Evolutionary conservation across 495 filamentous ascomycete genomes (phyloP).

Genomic region (Hyaloscypha finlandica): DNA sequence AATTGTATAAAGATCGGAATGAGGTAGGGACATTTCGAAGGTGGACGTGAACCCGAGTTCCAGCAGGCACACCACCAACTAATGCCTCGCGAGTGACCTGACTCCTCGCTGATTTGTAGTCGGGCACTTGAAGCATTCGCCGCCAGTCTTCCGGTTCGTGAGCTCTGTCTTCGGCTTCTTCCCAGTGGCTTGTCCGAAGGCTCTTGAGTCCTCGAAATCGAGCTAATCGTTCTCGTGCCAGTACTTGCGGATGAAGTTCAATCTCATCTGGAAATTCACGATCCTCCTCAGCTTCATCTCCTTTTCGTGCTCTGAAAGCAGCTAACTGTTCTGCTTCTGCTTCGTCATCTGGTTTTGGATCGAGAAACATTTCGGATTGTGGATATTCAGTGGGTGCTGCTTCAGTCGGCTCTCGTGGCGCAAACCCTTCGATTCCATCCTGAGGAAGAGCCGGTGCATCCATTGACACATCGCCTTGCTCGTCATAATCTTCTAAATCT

Average conservation of each 20-base stretch:
- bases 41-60: constrained; percentile 78
- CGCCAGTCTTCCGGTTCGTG: constrained; percentile 89
- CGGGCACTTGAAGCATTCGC: constrained; percentile 75
- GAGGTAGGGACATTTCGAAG: constrained; percentile 69
- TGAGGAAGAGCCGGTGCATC: constrained; percentile 58
- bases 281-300: constrained; percentile 81
- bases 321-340: constrained; percentile 76
- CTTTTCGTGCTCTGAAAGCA: constrained; percentile 74
- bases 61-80: constrained; percentile 79
- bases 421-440: constrained; percentile 77
- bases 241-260: constrained; percentile 84
- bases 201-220: constrained; percentile 91
- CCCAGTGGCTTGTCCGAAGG: constrained; percentile 81
- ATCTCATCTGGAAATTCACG: constrained; percentile 97
- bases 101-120: constrained; percentile 82
- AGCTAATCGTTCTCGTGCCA: constrained; percentile 80
- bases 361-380: constrained; percentile 87
- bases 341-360: constrained; percentile 78
- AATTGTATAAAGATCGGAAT: constrained; percentile 53
- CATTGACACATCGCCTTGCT: constrained; percentile 50
- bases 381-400: constrained; percentile 80
- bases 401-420: constrained; percentile 71
- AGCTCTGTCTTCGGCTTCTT: constrained; percentile 79
- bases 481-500: constrained; percentile 69
- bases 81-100: constrained; percentile 75